Evolutionary conservation across 805 yeast species (phyloP), one percentile per base, ranked within the genome.

Genomic region (Barnettozyma sucrosica): DNA sequence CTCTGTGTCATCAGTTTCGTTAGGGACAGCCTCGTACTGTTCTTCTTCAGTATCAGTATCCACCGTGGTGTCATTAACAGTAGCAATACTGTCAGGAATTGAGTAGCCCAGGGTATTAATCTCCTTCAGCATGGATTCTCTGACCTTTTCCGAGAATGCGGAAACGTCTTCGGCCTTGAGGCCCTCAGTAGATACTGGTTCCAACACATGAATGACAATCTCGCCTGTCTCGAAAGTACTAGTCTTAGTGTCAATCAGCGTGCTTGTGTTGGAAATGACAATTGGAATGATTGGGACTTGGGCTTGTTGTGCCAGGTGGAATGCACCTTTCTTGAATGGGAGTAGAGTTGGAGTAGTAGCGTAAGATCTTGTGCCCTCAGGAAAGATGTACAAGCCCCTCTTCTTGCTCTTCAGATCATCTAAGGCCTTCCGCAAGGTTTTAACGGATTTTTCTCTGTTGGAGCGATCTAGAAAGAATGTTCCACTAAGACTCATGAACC

Each of bases 291-390:
- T 73, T 18, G 98, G 98, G 33, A 92, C 81, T 37, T 80, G 80
- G 6, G 95, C 95, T 67, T 89, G 96, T 53, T 86, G 85, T 7
- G 99, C 99, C 61, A 93, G 76, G 67, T 93, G 97, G 81, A 93
- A 93, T 0, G 98, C 97, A 47, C 99, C 99, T 64, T 93, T 93
- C 67, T 93, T 93, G 70, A 93, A 89, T 1, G 96, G 95, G 43
- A 89, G 74, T 63, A 93, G 68, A 4, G 74, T 80, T 44, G 95
- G 83, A 32, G 74, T 74, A 21, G 77, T 67, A 10, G 85, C 68
- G 54, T 83, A 85, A 0, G 97, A 89, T 66, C 99, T 79, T 2
- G 99, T 93, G 24, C 99, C 99, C 67, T 93, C 99, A 23, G 98
- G 97, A 74, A 90, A 93, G 69, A 93, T 80, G 76, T 83, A 93